Conservation (phyloP, 23 red algal species). For the Gracilaria caudata region DNA sequence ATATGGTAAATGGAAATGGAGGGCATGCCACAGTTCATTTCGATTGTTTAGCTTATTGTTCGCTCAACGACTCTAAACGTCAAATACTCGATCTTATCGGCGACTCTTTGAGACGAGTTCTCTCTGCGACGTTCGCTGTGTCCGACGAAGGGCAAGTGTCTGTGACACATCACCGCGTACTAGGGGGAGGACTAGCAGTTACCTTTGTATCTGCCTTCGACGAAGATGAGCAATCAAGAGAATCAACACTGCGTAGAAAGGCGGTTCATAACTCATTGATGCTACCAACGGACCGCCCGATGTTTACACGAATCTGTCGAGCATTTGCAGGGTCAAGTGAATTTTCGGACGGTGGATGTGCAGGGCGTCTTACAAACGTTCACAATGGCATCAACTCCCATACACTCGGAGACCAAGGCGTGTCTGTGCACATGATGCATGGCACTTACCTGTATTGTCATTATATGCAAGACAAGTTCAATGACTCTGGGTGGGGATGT, state of each 20-base stretch:
- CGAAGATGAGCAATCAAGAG: slow-evolving; percentile 29
- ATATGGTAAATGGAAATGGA: not conserved
- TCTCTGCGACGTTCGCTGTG: slow-evolving; percentile 2
- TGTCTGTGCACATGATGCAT: slow-evolving; percentile 41
- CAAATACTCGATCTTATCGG: slow-evolving; percentile 22
- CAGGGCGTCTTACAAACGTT: slow-evolving; percentile 57
- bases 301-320: slow-evolving; percentile 43
- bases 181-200: slow-evolving; percentile 10
- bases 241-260: slow-evolving; percentile 4
- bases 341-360: slow-evolving; percentile 38
- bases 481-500: slow-evolving; percentile 92
- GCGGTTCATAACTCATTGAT: slow-evolving; percentile 24
- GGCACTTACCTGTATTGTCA: slow-evolving; percentile 68
- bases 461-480: slow-evolving; percentile 62
- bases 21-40: not conserved
- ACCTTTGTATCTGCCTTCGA: slow-evolving; percentile 20
- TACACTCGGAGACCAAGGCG: slow-evolving; percentile 13
- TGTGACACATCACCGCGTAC: slow-evolving; percentile 43
- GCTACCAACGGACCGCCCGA: slow-evolving; percentile 37
- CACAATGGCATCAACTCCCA: slow-evolving; percentile 54
- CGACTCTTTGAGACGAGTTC: not conserved
- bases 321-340: slow-evolving; percentile 1
- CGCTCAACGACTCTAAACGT: not conserved
- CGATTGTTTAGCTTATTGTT: slow-evolving; percentile 39
- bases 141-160: slow-evolving; percentile 18